Percentiles rank a stretch among this genome's conserved stretches.
Evolutionary conservation across 2,329 filamentous ascomycete species (phyloP).

Genomic region (Aspergillus uvarum): DNA sequence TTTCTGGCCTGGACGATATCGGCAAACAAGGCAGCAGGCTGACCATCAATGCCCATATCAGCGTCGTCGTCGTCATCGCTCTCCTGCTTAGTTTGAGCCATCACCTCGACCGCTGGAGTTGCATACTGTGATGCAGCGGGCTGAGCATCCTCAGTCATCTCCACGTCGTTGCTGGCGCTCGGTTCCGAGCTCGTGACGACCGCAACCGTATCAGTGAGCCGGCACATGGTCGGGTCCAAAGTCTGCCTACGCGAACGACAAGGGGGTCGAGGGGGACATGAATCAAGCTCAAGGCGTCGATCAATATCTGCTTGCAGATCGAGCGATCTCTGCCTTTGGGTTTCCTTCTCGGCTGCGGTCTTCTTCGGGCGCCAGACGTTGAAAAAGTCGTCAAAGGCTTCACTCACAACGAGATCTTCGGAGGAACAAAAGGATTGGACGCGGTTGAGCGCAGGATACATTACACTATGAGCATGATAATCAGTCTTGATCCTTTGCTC

Average conservation of each 20-base stretch:
- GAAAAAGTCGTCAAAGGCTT: conserved; percentile 15
- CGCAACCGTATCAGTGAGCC: background rate
- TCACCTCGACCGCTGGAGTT: too few relatives aligned
- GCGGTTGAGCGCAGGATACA: conserved; percentile 7
- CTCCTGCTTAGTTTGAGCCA: too few relatives aligned
- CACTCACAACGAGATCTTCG: conserved; percentile 12
- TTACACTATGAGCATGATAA: background rate
- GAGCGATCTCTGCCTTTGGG: background rate
- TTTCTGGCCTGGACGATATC: too few relatives aligned
- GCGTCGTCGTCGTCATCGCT: too few relatives aligned
- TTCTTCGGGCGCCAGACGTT: conserved; percentile 6
- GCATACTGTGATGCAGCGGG: too few relatives aligned
- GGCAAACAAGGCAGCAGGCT: too few relatives aligned
- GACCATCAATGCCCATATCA: too few relatives aligned
- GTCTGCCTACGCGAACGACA: background rate
- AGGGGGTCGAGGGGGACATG: background rate
- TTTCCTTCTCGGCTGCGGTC: background rate
- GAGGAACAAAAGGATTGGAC: conserved; percentile 20
- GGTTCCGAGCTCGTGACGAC: background rate
- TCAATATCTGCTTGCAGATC: background rate
- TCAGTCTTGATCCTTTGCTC: background rate
- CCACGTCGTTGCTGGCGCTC: background rate
- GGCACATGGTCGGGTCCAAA: background rate
- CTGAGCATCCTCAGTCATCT: too few relatives aligned
- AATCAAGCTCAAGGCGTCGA: background rate